Evolutionary conservation across 768 basidiomycete species (phyloP).

Genomic region (Xerocomellus intermedius): DNA sequence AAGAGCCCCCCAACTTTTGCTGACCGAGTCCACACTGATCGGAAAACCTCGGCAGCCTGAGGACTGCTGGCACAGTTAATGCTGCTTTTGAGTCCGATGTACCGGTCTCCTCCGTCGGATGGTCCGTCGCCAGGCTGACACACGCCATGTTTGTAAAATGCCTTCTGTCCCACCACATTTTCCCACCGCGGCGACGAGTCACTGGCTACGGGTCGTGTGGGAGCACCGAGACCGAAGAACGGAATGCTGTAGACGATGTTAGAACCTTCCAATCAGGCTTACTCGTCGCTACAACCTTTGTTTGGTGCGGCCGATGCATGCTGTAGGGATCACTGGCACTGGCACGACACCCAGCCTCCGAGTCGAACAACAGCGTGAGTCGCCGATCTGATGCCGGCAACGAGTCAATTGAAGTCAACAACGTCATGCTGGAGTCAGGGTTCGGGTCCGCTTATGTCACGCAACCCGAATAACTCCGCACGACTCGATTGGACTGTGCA

Average conservation of each 20-base stretch:
- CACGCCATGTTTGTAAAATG: neutral
- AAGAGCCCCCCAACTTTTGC: neutral
- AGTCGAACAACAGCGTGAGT: too few species aligned
- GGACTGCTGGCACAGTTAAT: too few species aligned
- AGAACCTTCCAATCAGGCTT: neutral
- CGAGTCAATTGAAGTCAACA: neutral
- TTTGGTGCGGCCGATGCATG: neutral
- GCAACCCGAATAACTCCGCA: neutral
- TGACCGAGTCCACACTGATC: neutral
- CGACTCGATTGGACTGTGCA: neutral
- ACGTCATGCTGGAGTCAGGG: neutral
- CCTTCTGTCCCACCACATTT: neutral
- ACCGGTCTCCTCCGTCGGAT: neutral
- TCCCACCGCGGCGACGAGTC: constrained; percentile 2
- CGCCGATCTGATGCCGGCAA: neutral
- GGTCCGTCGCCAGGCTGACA: neutral
- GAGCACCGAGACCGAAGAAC: neutral
- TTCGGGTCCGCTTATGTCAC: neutral
- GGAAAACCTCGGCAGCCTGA: neutral
- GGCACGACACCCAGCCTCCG: too few species aligned
- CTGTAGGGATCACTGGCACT: too few species aligned
- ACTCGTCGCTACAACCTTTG: neutral
- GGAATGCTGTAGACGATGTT: neutral
- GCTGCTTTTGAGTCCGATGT: neutral
- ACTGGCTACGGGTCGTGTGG: neutral